phyloP scores from a whole-genome alignment of 352 stramenopile species.

The Phytophthora ohioensis region DNA sequence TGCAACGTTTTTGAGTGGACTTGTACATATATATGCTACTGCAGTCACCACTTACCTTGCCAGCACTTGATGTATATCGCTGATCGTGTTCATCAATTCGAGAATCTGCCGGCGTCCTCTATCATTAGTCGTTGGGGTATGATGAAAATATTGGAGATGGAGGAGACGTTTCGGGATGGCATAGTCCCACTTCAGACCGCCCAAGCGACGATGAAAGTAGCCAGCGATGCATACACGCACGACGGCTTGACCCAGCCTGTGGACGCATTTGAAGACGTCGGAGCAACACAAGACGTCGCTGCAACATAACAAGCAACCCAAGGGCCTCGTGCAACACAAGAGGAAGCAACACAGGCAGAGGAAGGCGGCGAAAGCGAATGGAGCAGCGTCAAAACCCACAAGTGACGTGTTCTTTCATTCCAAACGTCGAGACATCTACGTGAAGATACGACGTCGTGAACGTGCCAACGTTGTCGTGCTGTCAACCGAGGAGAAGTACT shows the following conservation, averaged over 20 bases:
- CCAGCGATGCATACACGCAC: background rate
- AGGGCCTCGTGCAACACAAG: background rate
- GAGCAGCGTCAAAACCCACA: background rate
- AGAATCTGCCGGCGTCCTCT: background rate
- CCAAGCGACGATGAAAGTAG: background rate
- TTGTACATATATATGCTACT: conserved; percentile 4
- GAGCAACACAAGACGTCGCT: background rate
- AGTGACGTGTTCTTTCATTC: too few species aligned
- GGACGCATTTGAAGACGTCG: background rate
- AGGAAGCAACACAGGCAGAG: background rate
- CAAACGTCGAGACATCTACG: conserved; percentile 4
- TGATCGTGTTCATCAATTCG: conserved; percentile 9
- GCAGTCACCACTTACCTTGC: conserved; percentile 5
- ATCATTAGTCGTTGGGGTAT: background rate
- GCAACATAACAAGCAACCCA: background rate
- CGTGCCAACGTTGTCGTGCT: conserved; percentile 3
- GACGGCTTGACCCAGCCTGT: background rate
- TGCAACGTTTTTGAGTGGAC: conserved; percentile 3
- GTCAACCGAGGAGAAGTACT: conserved; percentile 17
- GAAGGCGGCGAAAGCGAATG: background rate
- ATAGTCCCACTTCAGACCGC: background rate
- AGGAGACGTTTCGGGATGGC: background rate
- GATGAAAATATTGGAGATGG: background rate
- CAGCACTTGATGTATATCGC: conserved; percentile 12
- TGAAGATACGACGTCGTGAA: conserved; percentile 2